Conservation (phyloP, 352 stramenopile genomes). For the Phytopythium ostracodes region DNA sequence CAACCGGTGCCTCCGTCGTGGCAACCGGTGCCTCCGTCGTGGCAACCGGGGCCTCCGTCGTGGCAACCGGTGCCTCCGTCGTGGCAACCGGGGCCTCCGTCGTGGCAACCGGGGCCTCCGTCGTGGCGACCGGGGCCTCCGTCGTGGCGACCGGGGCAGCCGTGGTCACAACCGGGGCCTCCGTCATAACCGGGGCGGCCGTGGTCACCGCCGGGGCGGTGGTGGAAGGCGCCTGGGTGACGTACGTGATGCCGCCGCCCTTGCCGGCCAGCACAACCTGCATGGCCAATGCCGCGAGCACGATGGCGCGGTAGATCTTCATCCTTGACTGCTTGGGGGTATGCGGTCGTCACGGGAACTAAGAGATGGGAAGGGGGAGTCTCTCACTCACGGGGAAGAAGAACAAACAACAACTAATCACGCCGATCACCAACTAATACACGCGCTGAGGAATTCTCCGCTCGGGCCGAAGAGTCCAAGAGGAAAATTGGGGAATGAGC, state of each 20-base stretch:
- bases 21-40: background rate
- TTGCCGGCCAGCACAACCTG: conserved; percentile 30
- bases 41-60: conserved; percentile 5
- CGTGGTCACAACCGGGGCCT: conserved; percentile 5
- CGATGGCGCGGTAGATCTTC: conserved; percentile 33
- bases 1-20: conserved; percentile 8
- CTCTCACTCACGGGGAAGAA: too few relatives aligned
- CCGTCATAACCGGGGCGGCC: too few relatives aligned
- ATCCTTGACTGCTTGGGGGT: conserved; percentile 12
- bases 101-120: conserved; percentile 3
- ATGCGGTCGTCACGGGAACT: background rate
- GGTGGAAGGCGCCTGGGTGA: conserved; percentile 16
- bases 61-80: conserved; percentile 7
- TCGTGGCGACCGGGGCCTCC: conserved; percentile 5
- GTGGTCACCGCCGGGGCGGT: too few relatives aligned
- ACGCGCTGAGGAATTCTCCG: conserved; percentile 4
- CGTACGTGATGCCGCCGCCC: conserved; percentile 22
- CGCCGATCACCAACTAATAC: background rate
- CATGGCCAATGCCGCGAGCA: conserved; percentile 30
- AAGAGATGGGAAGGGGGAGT: too few relatives aligned
- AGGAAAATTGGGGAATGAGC: conserved; percentile 8
- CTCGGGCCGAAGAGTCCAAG: background rate
- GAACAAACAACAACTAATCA: conserved; percentile 2
- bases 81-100: conserved; percentile 5
- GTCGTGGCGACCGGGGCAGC: conserved; percentile 10